Evolutionary conservation across 2,329 filamentous ascomycete genomes (phyloP), one percentile per base, ranked within the genome.

Genomic region (Penicillium sp.): DNA sequence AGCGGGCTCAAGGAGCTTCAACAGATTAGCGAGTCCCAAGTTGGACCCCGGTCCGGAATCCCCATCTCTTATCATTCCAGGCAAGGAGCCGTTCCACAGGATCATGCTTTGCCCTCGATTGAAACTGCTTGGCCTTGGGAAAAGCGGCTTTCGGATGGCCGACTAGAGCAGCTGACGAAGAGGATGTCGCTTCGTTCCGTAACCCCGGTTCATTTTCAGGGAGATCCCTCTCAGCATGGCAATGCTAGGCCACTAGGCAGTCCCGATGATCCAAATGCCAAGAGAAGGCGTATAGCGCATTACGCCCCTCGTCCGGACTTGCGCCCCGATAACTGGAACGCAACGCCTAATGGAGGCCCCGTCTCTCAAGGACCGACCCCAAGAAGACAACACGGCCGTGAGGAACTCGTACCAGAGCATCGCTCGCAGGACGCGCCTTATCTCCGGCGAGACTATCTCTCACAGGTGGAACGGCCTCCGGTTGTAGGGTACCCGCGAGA

Each of bases 51-150:
- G 10, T 33, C 55, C 40, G 57, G 56, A 31, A 27, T 50, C 28
- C 42, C 53, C 25, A 49, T 41, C 38, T 46, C 57, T 33, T 52
- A 50, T 44, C 54, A 55, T 42, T 40, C 48, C 44, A 54, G 56
- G 39, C 35, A 52, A 44, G 56, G 42, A 33, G 42, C 53, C 38
- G 59, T 56, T 44, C 52, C 55, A 32, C 66, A 64, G 59, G 63
- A 67, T 42, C 60, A 55, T 39, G 61, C 63, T 41, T 52, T 71
- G 12, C 69, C 67, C 13, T 72, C 69, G 29, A 70, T 72, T 55
- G 70, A 72, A 50, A 48, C 43, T 45, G 44, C 61, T 33, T 49
- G 57, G 43, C 46, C 60, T 32, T 24, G 45, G 43, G 59, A 65
- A 35, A 58, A 47, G 49, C 63, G 60, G 50, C 55, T 53, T 12